Conservation (phyloP, 371 early-diverging fungal genomes). For the Mycotypha africana region DNA sequence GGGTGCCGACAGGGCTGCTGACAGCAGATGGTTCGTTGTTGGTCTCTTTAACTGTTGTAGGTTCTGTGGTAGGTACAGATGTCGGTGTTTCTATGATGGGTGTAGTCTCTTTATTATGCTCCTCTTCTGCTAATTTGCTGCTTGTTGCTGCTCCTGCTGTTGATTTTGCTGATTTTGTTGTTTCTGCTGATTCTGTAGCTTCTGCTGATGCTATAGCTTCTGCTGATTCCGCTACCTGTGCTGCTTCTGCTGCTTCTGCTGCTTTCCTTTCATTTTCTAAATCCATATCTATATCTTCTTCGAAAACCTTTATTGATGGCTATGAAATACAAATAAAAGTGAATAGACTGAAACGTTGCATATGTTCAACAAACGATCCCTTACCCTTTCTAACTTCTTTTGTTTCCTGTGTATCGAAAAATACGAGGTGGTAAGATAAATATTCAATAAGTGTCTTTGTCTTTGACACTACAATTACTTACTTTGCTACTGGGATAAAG, state of each 20-base stretch:
- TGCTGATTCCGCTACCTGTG: slow-evolving; percentile 26
- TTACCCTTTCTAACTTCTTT: slow-evolving; percentile 29
- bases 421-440: too few relatives aligned
- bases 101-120: neutral
- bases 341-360: neutral
- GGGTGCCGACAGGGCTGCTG: too few relatives aligned
- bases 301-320: slow-evolving; percentile 68
- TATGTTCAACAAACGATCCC: too few relatives aligned
- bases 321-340: slow-evolving; percentile 10
- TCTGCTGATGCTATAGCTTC: slow-evolving; percentile 1
- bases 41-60: neutral
- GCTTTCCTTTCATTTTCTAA: slow-evolving; percentile 14
- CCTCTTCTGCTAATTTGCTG: neutral
- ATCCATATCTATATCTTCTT: slow-evolving; percentile 67
- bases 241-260: neutral
- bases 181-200: neutral
- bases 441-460: too few relatives aligned
- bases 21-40: neutral
- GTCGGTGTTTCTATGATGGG: neutral
- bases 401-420: slow-evolving; percentile 5
- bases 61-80: neutral
- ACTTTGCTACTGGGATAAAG: slow-evolving; percentile 4
- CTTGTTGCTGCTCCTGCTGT: neutral
- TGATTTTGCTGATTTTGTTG: neutral
- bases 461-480: neutral